Evolutionary conservation across 176 grass and related monocot species (phyloP).

Genomic region (Carex littledalei): DNA sequence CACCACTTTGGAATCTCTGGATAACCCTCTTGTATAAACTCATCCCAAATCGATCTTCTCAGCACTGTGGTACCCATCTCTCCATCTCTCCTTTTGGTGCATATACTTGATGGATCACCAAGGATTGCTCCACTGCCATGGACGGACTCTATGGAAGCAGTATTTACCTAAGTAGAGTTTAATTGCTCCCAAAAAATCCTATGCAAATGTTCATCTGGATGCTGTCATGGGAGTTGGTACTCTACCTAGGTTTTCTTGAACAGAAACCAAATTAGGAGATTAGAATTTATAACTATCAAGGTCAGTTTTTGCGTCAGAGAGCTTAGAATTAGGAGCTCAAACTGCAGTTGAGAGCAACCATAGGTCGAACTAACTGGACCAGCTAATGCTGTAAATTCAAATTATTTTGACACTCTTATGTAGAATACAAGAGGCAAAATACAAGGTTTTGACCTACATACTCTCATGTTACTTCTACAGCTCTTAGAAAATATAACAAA

Average conservation of each 20-base stretch:
- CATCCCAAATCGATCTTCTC: not conserved
- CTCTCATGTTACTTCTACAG: not conserved
- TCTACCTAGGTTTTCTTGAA: not conserved
- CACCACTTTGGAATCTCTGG: not conserved
- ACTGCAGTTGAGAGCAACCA: not conserved
- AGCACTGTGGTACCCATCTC: not conserved
- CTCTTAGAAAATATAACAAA: conserved; percentile 6
- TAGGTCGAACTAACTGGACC: not conserved
- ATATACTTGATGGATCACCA: not conserved
- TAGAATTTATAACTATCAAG: not conserved
- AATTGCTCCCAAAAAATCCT: not conserved
- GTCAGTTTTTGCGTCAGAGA: not conserved
- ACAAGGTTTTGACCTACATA: not conserved
- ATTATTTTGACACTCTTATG: not conserved
- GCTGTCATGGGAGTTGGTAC: not conserved
- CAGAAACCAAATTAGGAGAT: not conserved
- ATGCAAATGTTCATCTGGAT: not conserved
- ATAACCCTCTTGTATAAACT: not conserved
- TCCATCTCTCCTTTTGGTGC: not conserved
- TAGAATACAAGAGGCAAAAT: not conserved
- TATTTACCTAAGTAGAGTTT: not conserved
- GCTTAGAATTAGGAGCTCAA: not conserved
- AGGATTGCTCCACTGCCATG: not conserved
- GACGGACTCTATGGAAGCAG: not conserved
- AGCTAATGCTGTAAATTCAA: not conserved